These are phyloP conservation scores for Lachancea sp. DNA, from an alignment of 805 yeast species.

Conservation along the genomic window DNA sequence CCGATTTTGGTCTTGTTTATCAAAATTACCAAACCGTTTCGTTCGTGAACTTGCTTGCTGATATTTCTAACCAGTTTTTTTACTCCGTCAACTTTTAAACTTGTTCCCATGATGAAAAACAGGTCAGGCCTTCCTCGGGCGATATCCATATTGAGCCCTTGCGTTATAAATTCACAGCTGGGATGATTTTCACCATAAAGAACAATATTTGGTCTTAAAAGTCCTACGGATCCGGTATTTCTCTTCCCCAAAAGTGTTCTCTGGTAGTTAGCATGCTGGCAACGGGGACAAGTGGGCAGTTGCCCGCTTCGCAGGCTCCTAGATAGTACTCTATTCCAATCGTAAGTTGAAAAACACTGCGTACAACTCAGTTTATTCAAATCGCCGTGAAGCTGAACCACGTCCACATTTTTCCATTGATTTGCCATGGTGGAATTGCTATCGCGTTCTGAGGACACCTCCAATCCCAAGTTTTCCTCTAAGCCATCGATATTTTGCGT, in stretches of 20 bases:
- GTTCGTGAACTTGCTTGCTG: constrained; percentile 66
- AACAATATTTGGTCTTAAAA: constrained; percentile 82
- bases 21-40: constrained; percentile 71
- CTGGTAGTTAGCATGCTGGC: constrained; percentile 50
- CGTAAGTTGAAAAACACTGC: constrained; percentile 49
- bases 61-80: constrained; percentile 64
- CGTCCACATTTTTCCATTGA: constrained; percentile 61
- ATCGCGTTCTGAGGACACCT: constrained; percentile 41
- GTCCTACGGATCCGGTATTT: constrained; percentile 61
- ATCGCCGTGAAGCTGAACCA: constrained; percentile 89
- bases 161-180: constrained; percentile 68
- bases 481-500: constrained; percentile 94
- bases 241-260: constrained; percentile 69
- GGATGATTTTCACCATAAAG: constrained; percentile 95
- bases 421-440: constrained; percentile 31
- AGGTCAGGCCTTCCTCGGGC: constrained; percentile 59
- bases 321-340: constrained; percentile 55
- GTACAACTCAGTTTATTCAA: constrained; percentile 72
- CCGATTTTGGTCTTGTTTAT: constrained; percentile 65
- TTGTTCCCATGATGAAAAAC: constrained; percentile 86
- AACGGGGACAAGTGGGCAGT: constrained; percentile 71
- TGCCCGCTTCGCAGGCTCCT: constrained; percentile 50
- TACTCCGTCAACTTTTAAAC: constrained; percentile 86
- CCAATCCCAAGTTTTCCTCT: constrained; percentile 60
- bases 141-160: constrained; percentile 61